Evolutionary conservation across 768 basidiomycete genomes (phyloP).

Genomic region (Russula vinacea): DNA sequence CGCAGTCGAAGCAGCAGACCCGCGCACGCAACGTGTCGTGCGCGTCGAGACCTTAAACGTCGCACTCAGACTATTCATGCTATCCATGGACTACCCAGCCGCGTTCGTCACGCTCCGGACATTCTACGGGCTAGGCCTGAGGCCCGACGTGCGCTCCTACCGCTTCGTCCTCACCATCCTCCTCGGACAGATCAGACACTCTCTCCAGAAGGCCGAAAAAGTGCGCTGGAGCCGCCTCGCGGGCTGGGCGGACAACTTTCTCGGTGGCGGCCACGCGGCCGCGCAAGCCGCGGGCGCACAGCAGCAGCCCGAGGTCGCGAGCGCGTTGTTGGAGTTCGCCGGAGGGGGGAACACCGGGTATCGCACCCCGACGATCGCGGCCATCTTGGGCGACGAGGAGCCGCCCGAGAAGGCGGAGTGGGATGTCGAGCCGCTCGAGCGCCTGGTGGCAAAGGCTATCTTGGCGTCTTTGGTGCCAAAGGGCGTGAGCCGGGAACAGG

Average conservation of each 20-base stretch:
- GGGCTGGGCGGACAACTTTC: conserved; percentile 20
- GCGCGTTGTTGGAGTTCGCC: conserved; percentile 11
- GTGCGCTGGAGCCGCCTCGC: too few relatives aligned
- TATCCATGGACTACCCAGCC: conserved; percentile 19
- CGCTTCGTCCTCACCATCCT: conserved; percentile 25
- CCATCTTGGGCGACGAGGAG: not conserved
- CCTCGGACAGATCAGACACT: conserved; percentile 8
- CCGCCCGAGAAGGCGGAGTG: not conserved
- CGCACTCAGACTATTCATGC: conserved; percentile 25
- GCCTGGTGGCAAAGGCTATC: conserved; percentile 17
- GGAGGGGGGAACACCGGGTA: not conserved
- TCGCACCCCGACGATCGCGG: conserved; percentile 4
- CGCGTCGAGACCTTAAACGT: conserved; percentile 25
- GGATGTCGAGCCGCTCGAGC: conserved; percentile 28
- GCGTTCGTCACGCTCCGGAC: conserved; percentile 23
- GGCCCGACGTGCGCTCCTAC: conserved; percentile 24
- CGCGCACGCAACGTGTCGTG: conserved; percentile 9
- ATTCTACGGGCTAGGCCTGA: conserved; percentile 16
- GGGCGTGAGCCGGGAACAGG: not conserved
- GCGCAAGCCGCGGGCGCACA: not conserved
- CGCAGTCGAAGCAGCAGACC: not conserved
- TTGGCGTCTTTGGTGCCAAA: not conserved
- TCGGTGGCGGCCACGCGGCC: conserved; percentile 5
- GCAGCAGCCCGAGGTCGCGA: not conserved
- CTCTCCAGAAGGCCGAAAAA: not conserved